A percentile compares a stretch with the other conserved stretches of the same genome.
Conservation (phyloP, 2,329 filamentous ascomycete genomes). For the Stromatinia cepivora region DNA sequence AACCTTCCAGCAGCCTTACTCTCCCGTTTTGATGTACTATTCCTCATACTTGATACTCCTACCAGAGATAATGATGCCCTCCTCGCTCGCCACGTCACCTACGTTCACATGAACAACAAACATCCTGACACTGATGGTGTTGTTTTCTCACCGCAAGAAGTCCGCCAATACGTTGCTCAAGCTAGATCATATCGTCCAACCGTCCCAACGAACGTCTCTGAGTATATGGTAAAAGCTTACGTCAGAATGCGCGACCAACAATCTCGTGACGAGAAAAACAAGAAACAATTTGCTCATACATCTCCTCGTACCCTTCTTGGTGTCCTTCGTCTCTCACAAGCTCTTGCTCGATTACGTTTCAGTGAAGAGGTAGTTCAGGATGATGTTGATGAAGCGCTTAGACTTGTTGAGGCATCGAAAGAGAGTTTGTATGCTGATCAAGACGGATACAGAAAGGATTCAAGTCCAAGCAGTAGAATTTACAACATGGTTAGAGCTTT, state of each 20-base stretch:
- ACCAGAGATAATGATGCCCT: slow-evolving; percentile 87
- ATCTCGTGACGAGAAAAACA: slow-evolving; percentile 84
- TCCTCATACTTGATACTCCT: slow-evolving; percentile 93
- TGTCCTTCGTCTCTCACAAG: slow-evolving; percentile 89
- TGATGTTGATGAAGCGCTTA: slow-evolving; percentile 92
- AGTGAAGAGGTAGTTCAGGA: slow-evolving; percentile 80
- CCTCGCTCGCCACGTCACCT: slow-evolving; percentile 90
- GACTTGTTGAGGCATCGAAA: slow-evolving; percentile 90
- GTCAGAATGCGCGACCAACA: slow-evolving; percentile 91
- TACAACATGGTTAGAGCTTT: slow-evolving; percentile 91
- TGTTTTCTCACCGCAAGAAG: slow-evolving; percentile 90
- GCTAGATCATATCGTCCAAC: slow-evolving; percentile 86
- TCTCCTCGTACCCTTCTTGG: slow-evolving; percentile 92
- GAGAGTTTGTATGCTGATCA: slow-evolving; percentile 78
- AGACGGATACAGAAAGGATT: slow-evolving; percentile 60
- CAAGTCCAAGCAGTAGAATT: slow-evolving; percentile 84
- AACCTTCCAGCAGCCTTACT: slow-evolving; percentile 96
- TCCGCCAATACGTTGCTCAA: slow-evolving; percentile 92
- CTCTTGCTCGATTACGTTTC: slow-evolving; percentile 88
- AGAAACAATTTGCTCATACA: slow-evolving; percentile 91
- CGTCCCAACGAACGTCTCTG: slow-evolving; percentile 80
- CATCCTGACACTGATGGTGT: slow-evolving; percentile 78
- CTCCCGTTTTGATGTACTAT: slow-evolving; percentile 95
- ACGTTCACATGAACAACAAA: slow-evolving; percentile 94
- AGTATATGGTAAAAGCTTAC: slow-evolving; percentile 97